Conservation (phyloP, 805 yeast species). For the Yarrowia hollandica region DNA sequence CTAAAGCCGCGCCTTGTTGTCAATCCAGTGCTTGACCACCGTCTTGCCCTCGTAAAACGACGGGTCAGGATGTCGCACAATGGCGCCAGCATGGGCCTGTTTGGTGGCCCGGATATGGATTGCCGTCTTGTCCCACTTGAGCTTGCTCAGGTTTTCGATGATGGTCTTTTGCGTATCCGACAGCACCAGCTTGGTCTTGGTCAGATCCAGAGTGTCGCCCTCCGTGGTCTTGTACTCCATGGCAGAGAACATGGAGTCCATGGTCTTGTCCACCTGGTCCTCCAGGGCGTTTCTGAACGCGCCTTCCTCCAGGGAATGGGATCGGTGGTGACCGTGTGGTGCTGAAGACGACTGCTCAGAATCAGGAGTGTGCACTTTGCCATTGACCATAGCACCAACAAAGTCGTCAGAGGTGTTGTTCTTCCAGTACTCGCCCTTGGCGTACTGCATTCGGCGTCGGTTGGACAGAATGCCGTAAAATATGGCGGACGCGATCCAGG, state of each 20-base stretch:
- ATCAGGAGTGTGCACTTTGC: slow-evolving; percentile 18
- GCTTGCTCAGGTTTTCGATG: slow-evolving; percentile 55
- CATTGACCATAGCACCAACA: slow-evolving; percentile 8
- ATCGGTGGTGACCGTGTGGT: slow-evolving; percentile 18
- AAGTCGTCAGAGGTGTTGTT: slow-evolving; percentile 24
- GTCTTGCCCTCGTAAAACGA: slow-evolving; percentile 67
- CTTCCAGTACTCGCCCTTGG: slow-evolving; percentile 27
- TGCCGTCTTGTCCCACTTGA: slow-evolving; percentile 71
- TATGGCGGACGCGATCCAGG: slow-evolving; percentile 48
- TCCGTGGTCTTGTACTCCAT: slow-evolving; percentile 26
- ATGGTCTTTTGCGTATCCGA: slow-evolving; percentile 50
- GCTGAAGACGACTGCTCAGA: not conserved
- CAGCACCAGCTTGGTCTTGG: slow-evolving; percentile 24
- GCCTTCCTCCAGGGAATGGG: slow-evolving; percentile 26
- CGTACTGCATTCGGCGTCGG: slow-evolving; percentile 23
- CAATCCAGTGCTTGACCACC: slow-evolving; percentile 65
- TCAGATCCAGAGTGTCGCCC: slow-evolving; percentile 22
- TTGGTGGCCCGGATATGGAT: slow-evolving; percentile 64
- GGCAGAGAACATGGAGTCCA: slow-evolving; percentile 47
- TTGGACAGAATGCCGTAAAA: slow-evolving; percentile 37
- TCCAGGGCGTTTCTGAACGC: slow-evolving; percentile 41
- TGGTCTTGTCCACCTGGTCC: slow-evolving; percentile 62
- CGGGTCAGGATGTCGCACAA: slow-evolving; percentile 59
- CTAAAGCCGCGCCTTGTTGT: slow-evolving; percentile 43
- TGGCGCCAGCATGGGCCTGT: slow-evolving; percentile 79